Evolutionary conservation across 345 rosid genomes (phyloP).

Genomic region (Viola odorata): DNA sequence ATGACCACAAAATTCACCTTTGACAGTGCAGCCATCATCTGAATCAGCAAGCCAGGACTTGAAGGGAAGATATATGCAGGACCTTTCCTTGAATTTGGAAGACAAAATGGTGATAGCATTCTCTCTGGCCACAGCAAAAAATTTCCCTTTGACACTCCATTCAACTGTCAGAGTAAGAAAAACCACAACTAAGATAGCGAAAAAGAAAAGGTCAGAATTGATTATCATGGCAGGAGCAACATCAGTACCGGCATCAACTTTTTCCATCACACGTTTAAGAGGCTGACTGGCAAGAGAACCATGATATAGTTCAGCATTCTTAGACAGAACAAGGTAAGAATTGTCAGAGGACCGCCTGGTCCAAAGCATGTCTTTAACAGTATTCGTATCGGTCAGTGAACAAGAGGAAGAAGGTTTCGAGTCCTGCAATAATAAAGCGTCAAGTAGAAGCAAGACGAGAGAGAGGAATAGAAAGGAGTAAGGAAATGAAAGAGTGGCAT

Average conservation of each 20-base stretch:
- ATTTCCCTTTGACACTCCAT: conserved; percentile 70
- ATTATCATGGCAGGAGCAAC: background rate
- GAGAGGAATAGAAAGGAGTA: background rate
- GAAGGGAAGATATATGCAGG: conserved; percentile 44
- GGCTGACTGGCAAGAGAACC: conserved; percentile 36
- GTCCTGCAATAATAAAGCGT: conserved; percentile 34
- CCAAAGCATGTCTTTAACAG: conserved; percentile 72
- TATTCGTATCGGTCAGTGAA: conserved; percentile 41
- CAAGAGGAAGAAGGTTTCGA: conserved; percentile 41
- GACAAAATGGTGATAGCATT: conserved; percentile 52
- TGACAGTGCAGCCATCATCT: conserved; percentile 34
- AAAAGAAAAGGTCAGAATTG: background rate
- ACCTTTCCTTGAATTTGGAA: conserved; percentile 57
- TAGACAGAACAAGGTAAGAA: conserved; percentile 63
- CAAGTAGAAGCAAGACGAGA: background rate
- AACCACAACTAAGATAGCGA: background rate
- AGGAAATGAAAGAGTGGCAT: background rate
- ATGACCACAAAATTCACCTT: conserved; percentile 42
- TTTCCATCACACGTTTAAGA: conserved; percentile 49
- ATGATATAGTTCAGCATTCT: conserved; percentile 47
- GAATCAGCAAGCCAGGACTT: conserved; percentile 53
- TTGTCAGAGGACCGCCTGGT: conserved; percentile 38
- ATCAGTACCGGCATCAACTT: conserved; percentile 72
- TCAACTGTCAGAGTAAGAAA: conserved; percentile 35
- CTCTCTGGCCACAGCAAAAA: conserved; percentile 60